A percentile compares a stretch with the other conserved stretches of the same genome.
These are phyloP conservation scores for Lycium barbarum DNA, from an alignment of 257 asterid species.

Conservation along the genomic window DNA sequence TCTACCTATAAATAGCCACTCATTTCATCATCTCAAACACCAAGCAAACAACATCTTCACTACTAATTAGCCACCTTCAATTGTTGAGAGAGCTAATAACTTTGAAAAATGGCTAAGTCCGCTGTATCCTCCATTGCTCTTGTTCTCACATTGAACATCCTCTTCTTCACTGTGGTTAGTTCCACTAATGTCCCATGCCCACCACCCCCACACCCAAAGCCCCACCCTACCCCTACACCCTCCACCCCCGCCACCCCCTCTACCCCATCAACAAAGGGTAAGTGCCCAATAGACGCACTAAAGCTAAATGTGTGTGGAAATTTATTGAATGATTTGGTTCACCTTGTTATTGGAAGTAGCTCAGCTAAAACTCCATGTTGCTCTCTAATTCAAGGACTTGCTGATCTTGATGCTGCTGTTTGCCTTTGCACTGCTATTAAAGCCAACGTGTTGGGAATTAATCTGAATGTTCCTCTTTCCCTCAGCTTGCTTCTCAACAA, in stretches of 20 bases:
- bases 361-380: conserved; percentile 29
- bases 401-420: conserved; percentile 35
- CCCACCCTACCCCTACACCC: neutral
- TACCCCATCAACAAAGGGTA: neutral
- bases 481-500: conserved; percentile 33
- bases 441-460: conserved; percentile 33
- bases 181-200: conserved; percentile 30
- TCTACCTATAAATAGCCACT: conserved; percentile 12
- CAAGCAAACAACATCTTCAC: neutral
- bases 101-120: neutral
- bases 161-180: conserved; percentile 37
- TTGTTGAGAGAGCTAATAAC: neutral
- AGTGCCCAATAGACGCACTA: conserved; percentile 29
- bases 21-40: neutral
- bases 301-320: conserved; percentile 30
- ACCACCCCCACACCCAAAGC: neutral
- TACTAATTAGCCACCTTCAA: neutral
- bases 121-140: conserved; percentile 16
- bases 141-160: conserved; percentile 34
- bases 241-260: neutral
- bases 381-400: conserved; percentile 20
- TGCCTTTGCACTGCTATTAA: conserved; percentile 40
- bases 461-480: neutral
- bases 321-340: conserved; percentile 14
- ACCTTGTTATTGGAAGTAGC: conserved; percentile 21